Evolutionary conservation across 352 stramenopile genomes (phyloP).

Genomic region (Phytophthora pini): DNA sequence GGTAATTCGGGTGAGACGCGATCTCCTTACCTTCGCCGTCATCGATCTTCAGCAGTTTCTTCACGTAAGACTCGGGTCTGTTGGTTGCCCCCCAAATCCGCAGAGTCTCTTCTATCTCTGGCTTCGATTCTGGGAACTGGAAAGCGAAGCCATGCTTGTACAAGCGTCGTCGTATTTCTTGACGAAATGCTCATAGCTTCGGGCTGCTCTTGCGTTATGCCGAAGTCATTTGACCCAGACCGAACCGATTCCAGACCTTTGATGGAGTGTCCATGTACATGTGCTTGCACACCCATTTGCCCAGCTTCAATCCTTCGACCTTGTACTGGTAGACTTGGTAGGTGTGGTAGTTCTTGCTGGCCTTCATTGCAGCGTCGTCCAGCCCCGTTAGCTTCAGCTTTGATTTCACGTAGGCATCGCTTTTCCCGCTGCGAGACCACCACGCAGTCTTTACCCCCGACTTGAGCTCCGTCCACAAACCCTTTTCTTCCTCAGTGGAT

Average conservation of each 20-base stretch:
- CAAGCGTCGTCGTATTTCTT: constrained; percentile 1
- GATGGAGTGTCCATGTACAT: neutral
- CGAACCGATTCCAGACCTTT: neutral
- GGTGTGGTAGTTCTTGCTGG: neutral
- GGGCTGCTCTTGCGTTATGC: neutral
- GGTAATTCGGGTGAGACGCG: neutral
- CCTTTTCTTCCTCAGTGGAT: neutral
- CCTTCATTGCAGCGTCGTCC: neutral
- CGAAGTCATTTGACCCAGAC: neutral
- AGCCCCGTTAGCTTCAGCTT: neutral
- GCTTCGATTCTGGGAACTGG: neutral
- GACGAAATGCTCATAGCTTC: neutral
- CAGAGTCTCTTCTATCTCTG: neutral
- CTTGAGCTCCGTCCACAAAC: neutral
- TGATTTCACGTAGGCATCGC: neutral
- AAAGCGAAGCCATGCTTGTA: neutral
- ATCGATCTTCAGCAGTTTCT: neutral
- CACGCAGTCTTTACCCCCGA: neutral
- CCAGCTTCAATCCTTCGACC: neutral
- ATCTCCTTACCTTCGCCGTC: neutral
- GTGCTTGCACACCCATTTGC: neutral
- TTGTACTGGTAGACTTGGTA: neutral
- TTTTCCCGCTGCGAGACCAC: neutral
- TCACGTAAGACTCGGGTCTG: neutral
- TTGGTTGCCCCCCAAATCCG: neutral